These are phyloP conservation scores for Diaporthe helianthi DNA, from an alignment of 2,329 filamentous ascomycete genomes.

Conservation along the genomic window DNA sequence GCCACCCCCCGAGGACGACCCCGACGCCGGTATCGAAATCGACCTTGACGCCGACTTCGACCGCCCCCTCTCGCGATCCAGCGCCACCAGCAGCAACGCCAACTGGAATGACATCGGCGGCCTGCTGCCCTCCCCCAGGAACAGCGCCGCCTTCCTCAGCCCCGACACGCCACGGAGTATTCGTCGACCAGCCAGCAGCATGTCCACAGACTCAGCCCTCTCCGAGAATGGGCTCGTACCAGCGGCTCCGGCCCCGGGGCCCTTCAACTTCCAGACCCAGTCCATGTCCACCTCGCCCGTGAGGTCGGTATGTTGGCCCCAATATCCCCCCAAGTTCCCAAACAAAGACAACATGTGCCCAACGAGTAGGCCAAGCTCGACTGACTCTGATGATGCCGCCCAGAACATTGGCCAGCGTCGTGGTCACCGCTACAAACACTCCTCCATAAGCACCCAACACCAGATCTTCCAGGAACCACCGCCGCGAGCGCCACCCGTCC, in stretches of 20 bases:
- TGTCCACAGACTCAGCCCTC: constrained; percentile 46
- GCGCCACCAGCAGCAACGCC: constrained; percentile 34
- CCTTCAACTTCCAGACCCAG: constrained; percentile 95
- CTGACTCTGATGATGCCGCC: constrained; percentile 30
- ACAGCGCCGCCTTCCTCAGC: constrained; percentile 38
- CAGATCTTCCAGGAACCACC: constrained; percentile 96
- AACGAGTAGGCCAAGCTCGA: neutral
- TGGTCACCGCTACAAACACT: constrained; percentile 98
- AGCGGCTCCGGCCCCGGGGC: constrained; percentile 55
- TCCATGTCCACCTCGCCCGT: constrained; percentile 76
- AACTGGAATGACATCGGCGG: constrained; percentile 35
- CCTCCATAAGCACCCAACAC: constrained; percentile 84
- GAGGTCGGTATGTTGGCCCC: constrained; percentile 69
- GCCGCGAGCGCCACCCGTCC: constrained; percentile 80
- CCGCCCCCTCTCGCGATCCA: constrained; percentile 38
- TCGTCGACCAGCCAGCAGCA: constrained; percentile 41
- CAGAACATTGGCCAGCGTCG: constrained; percentile 90
- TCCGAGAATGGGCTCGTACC: constrained; percentile 36
- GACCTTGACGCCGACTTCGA: constrained; percentile 38
- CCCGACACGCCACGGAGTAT: constrained; percentile 39
- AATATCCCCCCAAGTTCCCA: neutral
- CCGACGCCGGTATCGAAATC: constrained; percentile 35
- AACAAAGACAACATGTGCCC: neutral
- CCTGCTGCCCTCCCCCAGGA: constrained; percentile 22
- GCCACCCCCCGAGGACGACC: constrained; percentile 48